These are phyloP conservation scores for Starmerella powellii DNA, from an alignment of 805 yeast species.

Conservation along the genomic window DNA sequence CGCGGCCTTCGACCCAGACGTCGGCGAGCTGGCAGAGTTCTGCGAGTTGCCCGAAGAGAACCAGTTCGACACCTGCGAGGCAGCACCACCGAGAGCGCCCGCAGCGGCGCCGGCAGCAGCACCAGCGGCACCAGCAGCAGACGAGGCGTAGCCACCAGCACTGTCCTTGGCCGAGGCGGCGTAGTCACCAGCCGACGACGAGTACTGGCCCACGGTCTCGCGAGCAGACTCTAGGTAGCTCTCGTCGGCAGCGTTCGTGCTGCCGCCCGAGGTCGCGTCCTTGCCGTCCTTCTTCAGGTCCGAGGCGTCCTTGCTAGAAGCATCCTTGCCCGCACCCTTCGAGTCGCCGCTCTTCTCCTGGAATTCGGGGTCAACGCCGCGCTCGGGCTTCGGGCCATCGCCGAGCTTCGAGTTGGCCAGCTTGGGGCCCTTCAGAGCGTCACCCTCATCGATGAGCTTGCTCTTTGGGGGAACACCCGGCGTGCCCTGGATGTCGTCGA, in stretches of 20 bases:
- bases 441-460: constrained; percentile 21
- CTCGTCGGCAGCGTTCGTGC: not conserved
- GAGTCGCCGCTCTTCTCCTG: not conserved
- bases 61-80: constrained; percentile 11
- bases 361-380: constrained; percentile 1
- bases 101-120: constrained; percentile 13
- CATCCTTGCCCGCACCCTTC: not conserved
- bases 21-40: not conserved
- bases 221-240: constrained; percentile 1
- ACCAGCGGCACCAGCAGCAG: constrained; percentile 9
- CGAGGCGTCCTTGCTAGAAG: not conserved
- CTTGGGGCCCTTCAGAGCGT: constrained; percentile 22
- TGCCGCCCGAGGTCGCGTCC: not conserved
- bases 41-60: not conserved
- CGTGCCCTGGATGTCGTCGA: constrained; percentile 21
- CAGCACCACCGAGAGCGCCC: constrained; percentile 14
- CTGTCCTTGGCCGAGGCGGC: constrained; percentile 23
- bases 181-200: constrained; percentile 2
- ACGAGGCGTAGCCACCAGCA: constrained; percentile 17
- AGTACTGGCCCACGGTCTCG: not conserved
- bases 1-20: not conserved
- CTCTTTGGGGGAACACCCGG: constrained; percentile 24
- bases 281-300: not conserved
- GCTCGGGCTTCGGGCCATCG: constrained; percentile 15
- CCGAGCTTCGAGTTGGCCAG: constrained; percentile 18